Conservation (phyloP, 163 green algal genomes). For the Dunaliella salina region DNA sequence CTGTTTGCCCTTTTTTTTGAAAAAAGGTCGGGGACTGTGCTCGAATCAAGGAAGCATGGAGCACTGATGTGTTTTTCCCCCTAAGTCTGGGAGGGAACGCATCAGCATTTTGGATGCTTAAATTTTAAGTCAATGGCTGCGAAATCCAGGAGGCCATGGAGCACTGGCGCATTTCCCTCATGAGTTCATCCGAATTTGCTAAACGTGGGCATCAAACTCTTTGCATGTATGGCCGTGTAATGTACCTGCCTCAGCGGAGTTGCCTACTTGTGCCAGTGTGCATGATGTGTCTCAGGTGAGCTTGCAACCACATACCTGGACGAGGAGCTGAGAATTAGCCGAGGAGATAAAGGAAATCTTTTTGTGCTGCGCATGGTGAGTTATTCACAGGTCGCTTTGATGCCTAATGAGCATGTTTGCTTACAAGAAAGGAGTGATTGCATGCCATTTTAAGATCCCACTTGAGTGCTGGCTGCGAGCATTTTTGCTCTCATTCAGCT, state of each 20-base stretch:
- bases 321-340: slow-evolving; percentile 69
- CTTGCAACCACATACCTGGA: slow-evolving; percentile 81
- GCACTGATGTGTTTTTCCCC: not conserved
- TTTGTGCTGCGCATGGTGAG: slow-evolving; percentile 58
- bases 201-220: not conserved
- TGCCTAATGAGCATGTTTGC: no score
- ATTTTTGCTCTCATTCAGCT: not conserved
- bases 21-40: not conserved
- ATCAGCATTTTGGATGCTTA: not conserved
- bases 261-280: no score
- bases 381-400: not conserved
- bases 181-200: not conserved
- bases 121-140: not conserved
- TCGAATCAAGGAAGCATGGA: not conserved
- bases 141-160: not conserved
- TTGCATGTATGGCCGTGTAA: not conserved
- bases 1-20: not conserved
- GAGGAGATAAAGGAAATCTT: slow-evolving; percentile 78
- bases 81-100: not conserved
- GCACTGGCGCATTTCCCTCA: not conserved
- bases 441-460: not conserved
- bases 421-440: not conserved
- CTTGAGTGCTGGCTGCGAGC: not conserved
- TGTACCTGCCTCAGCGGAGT: no score
- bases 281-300: no score